phyloP scores from a whole-genome alignment of 2,329 filamentous ascomycete genomes.

The Trichoderma oligosporum region DNA sequence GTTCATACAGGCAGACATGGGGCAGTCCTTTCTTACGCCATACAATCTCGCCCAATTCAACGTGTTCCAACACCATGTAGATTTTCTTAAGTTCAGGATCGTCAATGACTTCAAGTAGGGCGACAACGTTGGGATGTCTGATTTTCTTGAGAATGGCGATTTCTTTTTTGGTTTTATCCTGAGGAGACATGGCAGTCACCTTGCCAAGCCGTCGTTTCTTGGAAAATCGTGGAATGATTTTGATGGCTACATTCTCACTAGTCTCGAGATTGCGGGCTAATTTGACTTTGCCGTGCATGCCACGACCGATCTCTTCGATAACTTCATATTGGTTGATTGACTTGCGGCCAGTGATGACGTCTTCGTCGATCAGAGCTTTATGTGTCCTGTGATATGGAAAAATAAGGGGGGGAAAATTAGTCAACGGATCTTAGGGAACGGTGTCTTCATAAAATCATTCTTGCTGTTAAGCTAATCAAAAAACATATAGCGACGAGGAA shows the following conservation, averaged over 20 bases:
- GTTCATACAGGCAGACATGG: conserved; percentile 79
- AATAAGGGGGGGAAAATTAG: neutral
- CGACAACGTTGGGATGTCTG: conserved; percentile 93
- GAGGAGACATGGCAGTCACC: conserved; percentile 60
- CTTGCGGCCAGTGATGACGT: conserved; percentile 86
- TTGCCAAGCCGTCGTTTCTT: conserved; percentile 90
- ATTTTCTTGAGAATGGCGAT: conserved; percentile 99
- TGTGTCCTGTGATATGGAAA: conserved; percentile 61
- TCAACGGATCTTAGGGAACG: neutral
- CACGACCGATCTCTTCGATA: conserved; percentile 90
- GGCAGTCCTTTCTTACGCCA: conserved; percentile 88
- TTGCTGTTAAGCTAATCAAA: neutral
- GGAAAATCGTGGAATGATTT: conserved; percentile 94
- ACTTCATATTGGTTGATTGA: conserved; percentile 98
- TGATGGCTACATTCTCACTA: conserved; percentile 84
- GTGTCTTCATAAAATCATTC: neutral
- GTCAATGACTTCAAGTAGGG: conserved; percentile 93
- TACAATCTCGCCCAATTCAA: conserved; percentile 87
- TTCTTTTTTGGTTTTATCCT: conserved; percentile 87
- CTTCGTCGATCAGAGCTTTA: conserved; percentile 85
- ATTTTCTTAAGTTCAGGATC: conserved; percentile 96
- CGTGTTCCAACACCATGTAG: conserved; percentile 94
- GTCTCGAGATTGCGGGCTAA: conserved; percentile 77
- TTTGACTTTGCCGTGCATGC: conserved; percentile 97
- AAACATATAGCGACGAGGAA: neutral